phyloP scores from a whole-genome alignment of 2,329 filamentous ascomycete genomes.

The Aureobasidium leucospermi region DNA sequence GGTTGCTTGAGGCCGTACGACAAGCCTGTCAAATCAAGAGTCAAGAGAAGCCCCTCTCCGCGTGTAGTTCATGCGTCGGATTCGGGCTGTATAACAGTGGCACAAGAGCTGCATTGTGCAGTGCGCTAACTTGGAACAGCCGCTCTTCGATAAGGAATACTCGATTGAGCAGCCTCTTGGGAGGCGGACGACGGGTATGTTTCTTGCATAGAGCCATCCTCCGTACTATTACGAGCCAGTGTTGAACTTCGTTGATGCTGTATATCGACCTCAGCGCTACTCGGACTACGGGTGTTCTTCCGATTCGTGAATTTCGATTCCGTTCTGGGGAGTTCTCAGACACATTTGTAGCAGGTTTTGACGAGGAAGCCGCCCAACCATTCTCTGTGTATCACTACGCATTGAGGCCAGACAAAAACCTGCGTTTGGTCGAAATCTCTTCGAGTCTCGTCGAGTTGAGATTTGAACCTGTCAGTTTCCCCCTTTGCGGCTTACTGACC shows the following conservation, averaged over 20 bases:
- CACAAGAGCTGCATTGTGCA: neutral
- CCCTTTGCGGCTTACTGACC: neutral
- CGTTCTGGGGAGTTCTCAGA: neutral
- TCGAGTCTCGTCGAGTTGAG: conserved; percentile 6
- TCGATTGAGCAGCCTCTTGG: neutral
- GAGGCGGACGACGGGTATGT: neutral
- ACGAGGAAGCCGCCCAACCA: conserved; percentile 7
- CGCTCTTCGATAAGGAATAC: neutral
- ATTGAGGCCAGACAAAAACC: neutral
- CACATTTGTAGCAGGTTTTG: neutral
- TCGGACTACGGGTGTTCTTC: neutral
- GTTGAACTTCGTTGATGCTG: neutral
- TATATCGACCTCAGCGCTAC: neutral
- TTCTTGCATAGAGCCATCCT: neutral
- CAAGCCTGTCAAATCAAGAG: conserved; percentile 5
- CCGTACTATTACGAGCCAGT: neutral
- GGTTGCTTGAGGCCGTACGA: neutral
- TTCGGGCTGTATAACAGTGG: conserved; percentile 6
- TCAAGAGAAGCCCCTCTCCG: neutral
- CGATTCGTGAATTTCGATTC: neutral
- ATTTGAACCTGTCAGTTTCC: conserved; percentile 7
- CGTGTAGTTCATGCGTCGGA: conserved; percentile 13
- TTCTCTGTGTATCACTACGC: neutral
- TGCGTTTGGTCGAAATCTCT: neutral
- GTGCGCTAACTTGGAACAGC: neutral